These are phyloP conservation scores for Vachellia collinsii DNA, from an alignment of 306 rosid genomes.

Conservation along the genomic window DNA sequence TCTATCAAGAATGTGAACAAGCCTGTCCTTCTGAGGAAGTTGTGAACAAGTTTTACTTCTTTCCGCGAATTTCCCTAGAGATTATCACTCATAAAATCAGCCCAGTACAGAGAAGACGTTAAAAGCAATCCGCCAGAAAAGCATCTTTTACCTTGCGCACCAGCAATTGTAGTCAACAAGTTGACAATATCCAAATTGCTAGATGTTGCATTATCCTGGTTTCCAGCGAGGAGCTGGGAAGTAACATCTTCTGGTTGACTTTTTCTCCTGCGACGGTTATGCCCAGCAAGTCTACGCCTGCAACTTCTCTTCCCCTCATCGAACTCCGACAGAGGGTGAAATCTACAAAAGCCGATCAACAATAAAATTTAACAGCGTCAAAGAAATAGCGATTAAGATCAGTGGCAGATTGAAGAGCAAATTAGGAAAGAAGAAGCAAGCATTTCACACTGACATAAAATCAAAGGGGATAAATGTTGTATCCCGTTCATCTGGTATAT, in stretches of 20 bases:
- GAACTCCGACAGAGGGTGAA: constrained; percentile 79
- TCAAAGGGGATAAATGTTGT: not conserved
- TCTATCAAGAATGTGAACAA: constrained; percentile 78
- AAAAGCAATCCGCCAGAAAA: not conserved
- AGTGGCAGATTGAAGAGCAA: not conserved
- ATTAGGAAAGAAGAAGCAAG: not conserved
- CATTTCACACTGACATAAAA: not conserved
- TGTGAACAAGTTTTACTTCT: constrained; percentile 49
- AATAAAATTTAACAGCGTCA: not conserved
- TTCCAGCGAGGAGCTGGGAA: constrained; percentile 50
- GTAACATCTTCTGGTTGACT: constrained; percentile 77
- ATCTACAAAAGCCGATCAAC: constrained; percentile 44
- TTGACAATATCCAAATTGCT: constrained; percentile 68
- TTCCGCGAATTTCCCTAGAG: constrained; percentile 72
- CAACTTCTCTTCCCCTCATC: constrained; percentile 95
- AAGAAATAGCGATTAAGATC: constrained; percentile 12
- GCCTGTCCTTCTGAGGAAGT: constrained; percentile 71
- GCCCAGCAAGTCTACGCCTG: constrained; percentile 91
- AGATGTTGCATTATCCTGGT: constrained; percentile 37
- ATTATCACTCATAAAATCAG: constrained; percentile 31
- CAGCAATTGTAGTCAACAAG: constrained; percentile 72
- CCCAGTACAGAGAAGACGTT: not conserved
- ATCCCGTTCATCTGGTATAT: not conserved
- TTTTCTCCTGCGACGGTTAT: constrained; percentile 82
- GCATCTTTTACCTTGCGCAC: constrained; percentile 61